Base-by-base conservation (phyloP, 208 protist genomes). In the Porcisia hertigi region DNA sequence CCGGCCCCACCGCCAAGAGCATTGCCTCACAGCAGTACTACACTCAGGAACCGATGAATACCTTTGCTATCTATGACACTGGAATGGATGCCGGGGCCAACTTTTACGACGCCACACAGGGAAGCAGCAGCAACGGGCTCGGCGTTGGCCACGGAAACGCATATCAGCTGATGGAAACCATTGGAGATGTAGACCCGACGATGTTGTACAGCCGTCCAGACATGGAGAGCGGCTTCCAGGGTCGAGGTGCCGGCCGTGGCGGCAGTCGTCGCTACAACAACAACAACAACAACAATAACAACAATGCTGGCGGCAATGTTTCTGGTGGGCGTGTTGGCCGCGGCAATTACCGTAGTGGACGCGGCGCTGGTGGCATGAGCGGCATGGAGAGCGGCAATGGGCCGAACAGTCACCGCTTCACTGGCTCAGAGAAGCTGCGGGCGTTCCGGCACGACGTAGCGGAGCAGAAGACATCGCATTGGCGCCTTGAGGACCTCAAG, bases 11-110 rank as follows among this genome's bases (percentile, higher is more conserved):
- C 30, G 73, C 82, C 8, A 80, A 80, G 70, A 90, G 85, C 70
- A 85, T 93, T 55, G 88, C 91, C 43, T 75, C 86, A 18, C 92
- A 96, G 83, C 92, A 96, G 79, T 94, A 94, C 87, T 94, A 96
- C 85, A 94, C 90, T 16, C 92, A 96, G 82, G 90, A 96, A 73
- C 90, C 88, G 58, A 89, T 94, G 72, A 88, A 87, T 83, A 67
- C 85, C 59, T 96, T 88, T 69, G 84, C 82, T 20, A 74, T 88
- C 57, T 91, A 91, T 63, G 65, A 73, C 76, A 49, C 66, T 9
- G 73, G 70, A 53, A 65, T 36, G 72, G 82, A 78, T 41, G 39
- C 34, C n/a, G 62, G 63, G 18, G 57, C 58, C 45, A 76, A 58
- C 62, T 80, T 77, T 76, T 81, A 79, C 69, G 82, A 85, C 53